These are phyloP conservation scores for Prunus campanulata DNA, from an alignment of 306 rosid species.

Conservation along the genomic window DNA sequence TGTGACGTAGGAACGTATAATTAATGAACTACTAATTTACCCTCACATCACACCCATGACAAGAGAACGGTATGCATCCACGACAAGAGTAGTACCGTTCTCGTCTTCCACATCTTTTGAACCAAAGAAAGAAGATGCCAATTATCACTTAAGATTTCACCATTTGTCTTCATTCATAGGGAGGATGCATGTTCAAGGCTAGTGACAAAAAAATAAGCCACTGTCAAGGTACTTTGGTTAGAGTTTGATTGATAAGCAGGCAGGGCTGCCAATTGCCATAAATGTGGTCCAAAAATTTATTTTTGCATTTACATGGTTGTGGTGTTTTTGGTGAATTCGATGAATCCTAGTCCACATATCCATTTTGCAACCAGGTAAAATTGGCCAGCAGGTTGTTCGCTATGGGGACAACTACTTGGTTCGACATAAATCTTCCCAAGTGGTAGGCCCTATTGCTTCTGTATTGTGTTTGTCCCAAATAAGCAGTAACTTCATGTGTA, in stretches of 20 bases:
- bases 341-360: slow-evolving; percentile 45
- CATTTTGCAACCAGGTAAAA: slow-evolving; percentile 19
- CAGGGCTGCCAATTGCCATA: background rate
- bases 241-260: slow-evolving; percentile 3
- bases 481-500: background rate
- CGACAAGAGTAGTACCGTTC: background rate
- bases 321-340: slow-evolving; percentile 19
- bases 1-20: too few species aligned
- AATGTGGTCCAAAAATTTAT: slow-evolving; percentile 28
- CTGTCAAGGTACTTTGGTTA: background rate
- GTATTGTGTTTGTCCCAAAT: background rate
- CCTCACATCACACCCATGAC: background rate
- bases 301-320: slow-evolving; percentile 30
- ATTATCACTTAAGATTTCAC: background rate
- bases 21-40: background rate
- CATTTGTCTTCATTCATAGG: background rate
- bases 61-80: too few species aligned
- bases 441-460: slow-evolving; percentile 16
- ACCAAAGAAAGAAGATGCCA: background rate
- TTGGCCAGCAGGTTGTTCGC: slow-evolving; percentile 35
- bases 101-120: background rate
- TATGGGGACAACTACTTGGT: slow-evolving; percentile 50
- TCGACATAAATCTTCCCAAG: slow-evolving; percentile 19
- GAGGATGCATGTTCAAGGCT: background rate
- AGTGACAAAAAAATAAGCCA: background rate